Base-by-base conservation (phyloP, 768 basidiomycete species). In the Lactifluus pinguis region DNA sequence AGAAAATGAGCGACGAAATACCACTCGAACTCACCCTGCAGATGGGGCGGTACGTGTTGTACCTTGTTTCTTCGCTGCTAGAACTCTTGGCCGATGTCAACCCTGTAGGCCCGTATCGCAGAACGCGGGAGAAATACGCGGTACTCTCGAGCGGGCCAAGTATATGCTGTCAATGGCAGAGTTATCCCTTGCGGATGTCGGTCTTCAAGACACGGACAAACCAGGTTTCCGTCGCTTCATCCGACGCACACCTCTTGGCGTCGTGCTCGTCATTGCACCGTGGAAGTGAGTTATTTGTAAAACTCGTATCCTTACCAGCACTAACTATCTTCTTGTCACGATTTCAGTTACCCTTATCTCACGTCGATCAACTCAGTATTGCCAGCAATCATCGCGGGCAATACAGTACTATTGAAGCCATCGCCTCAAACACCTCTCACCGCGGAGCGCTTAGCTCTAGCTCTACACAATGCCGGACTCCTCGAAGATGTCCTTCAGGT, bases 391-490 rank as follows among this genome's bases (percentile, higher is more conserved):
- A 76, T 98, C 32, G 84, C 95, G 6, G 90, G 97, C 34, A 98
- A 99, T 71, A 74, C 90, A 0, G 89, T 98, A 11, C 71, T 99
- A 49, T 76, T 98, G 69, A 99, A 98, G 72, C 95, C 97, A 0
- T 95, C 94, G 1, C 97, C 97, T 0, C 97, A 99, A 70, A 98
- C 95, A 0, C 95, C 97, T 5, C 76, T 92, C 49, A 83, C 86
- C 0, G 94, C 89, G 3, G 92, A 97, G 70, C 82, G 90, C 4
- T 81, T 98, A 64, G 80, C 81, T 1, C 70, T 76, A 14, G 86
- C 89, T 0, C 79, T 93, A 38, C 73, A 73, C n/a, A 74, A 76
- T 2, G 93, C 92, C 0, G 92, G 93, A 11, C 81, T 97, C 0
- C 94, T 95, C 0, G 65, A 78, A 49, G 80, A 85, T 58, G 77